Conservation (phyloP, 495 filamentous ascomycete genomes). For the Xylaria telfairii region DNA sequence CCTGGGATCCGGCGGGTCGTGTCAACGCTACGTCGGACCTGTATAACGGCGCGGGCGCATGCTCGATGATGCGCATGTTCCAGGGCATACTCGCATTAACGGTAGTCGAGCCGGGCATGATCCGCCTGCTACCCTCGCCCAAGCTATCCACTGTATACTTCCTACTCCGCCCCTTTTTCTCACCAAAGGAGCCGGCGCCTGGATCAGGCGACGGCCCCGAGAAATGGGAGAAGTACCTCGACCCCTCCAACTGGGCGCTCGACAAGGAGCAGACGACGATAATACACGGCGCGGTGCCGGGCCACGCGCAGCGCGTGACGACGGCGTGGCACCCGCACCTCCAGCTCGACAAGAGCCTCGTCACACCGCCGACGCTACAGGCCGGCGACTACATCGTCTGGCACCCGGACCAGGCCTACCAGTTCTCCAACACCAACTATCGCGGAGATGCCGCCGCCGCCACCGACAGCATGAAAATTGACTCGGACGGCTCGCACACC, state of each 20-base stretch:
- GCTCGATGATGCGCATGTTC: slow-evolving; percentile 88
- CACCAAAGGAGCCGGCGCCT: slow-evolving; percentile 55
- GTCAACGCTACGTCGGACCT: slow-evolving; percentile 76
- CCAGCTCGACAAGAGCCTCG: slow-evolving; percentile 73
- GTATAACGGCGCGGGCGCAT: slow-evolving; percentile 86
- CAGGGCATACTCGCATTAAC: slow-evolving; percentile 89
- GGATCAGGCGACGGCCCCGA: slow-evolving; percentile 43
- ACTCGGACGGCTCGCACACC: slow-evolving; percentile 35
- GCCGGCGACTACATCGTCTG: slow-evolving; percentile 91
- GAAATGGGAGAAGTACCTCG: slow-evolving; percentile 57
- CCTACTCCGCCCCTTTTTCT: slow-evolving; percentile 86
- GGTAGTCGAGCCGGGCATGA: slow-evolving; percentile 77
- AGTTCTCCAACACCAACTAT: slow-evolving; percentile 53
- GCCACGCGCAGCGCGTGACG: slow-evolving; percentile 80
- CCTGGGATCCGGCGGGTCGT: slow-evolving; percentile 81
- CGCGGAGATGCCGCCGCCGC: slow-evolving; percentile 40
- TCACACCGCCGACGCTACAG: slow-evolving; percentile 75
- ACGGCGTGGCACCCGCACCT: slow-evolving; percentile 80
- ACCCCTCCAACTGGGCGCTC: slow-evolving; percentile 63
- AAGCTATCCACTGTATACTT: slow-evolving; percentile 84
- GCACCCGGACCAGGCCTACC: slow-evolving; percentile 77
- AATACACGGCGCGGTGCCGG: slow-evolving; percentile 82
- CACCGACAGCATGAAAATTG: slow-evolving; percentile 33
- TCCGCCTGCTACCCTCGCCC: slow-evolving; percentile 84
- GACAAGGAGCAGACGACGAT: slow-evolving; percentile 56